Conservation (phyloP, 2,329 filamentous ascomycete genomes). For the Paraphaeosphaeria sporulosa region DNA sequence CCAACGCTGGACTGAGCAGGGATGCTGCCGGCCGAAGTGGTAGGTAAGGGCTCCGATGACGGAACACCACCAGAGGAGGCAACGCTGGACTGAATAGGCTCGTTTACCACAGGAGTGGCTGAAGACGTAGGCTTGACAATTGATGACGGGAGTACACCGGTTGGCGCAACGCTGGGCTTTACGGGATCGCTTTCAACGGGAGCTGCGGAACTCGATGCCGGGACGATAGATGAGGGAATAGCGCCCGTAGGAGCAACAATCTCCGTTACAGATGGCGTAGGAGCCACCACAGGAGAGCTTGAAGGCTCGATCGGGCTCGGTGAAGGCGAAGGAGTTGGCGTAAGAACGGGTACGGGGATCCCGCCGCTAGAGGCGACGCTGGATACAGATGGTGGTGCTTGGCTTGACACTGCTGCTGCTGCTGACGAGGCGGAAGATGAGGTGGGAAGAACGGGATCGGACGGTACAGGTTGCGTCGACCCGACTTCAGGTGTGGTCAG, state of each 20-base stretch:
- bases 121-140: conserved; percentile 2
- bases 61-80: conserved; percentile 20
- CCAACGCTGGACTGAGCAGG: conserved; percentile 5
- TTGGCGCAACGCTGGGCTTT: conserved; percentile 8
- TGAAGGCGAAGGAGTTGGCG: conserved; percentile 5
- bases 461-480: conserved; percentile 1
- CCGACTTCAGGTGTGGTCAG: conserved; percentile 1
- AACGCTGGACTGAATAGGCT: conserved; percentile 4
- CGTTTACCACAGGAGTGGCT: not conserved
- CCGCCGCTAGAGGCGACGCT: conserved; percentile 11
- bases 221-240: conserved; percentile 11
- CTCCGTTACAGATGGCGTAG: conserved; percentile 1
- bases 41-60: conserved; percentile 23
- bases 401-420: not conserved
- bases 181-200: conserved; percentile 2
- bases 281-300: conserved; percentile 14
- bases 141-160: conserved; percentile 8
- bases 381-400: not conserved
- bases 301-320: conserved; percentile 2
- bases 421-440: not conserved
- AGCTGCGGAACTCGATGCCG: conserved; percentile 3
- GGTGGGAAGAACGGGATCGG: conserved; percentile 7
- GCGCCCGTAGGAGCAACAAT: conserved; percentile 6
- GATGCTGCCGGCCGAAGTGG: conserved; percentile 7
- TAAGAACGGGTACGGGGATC: conserved; percentile 3